Conservation (phyloP, 805 yeast species). For the Kodamaea fukazawae region DNA sequence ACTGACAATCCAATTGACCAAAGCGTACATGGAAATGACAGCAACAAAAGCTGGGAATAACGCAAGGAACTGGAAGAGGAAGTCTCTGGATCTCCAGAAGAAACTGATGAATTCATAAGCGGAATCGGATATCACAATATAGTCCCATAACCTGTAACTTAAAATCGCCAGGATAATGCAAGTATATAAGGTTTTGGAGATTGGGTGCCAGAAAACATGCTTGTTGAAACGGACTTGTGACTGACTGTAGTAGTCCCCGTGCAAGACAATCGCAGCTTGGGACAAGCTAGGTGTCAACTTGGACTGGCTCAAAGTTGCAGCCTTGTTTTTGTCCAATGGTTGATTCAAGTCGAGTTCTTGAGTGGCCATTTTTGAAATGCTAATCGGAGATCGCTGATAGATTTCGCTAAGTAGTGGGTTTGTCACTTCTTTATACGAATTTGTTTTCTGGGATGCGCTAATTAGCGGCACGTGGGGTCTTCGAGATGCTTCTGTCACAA, state of each 20-base stretch:
- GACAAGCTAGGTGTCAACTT: conserved; percentile 55
- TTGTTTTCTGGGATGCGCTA: neutral
- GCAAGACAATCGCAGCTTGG: conserved; percentile 58
- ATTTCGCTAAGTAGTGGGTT: neutral
- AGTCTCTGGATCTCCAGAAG: conserved; percentile 21
- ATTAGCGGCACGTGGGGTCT: conserved; percentile 6
- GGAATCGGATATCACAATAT: conserved; percentile 29
- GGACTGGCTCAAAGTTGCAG: conserved; percentile 51
- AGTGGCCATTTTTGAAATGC: conserved; percentile 25
- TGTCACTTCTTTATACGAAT: neutral
- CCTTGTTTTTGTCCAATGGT: conserved; percentile 52
- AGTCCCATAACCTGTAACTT: conserved; percentile 27
- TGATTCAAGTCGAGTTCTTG: conserved; percentile 54
- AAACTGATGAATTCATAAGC: conserved; percentile 27
- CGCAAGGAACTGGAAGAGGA: conserved; percentile 23
- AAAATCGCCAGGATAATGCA: conserved; percentile 18
- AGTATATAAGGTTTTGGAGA: conserved; percentile 24
- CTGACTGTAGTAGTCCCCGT: conserved; percentile 57
- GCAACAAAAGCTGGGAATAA: conserved; percentile 40
- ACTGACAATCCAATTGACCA: conserved; percentile 42
- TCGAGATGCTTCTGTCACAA: conserved; percentile 1
- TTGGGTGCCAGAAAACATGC: conserved; percentile 45
- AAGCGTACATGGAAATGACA: conserved; percentile 35
- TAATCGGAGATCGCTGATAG: conserved; percentile 1
- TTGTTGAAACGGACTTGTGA: conserved; percentile 48